Percentiles rank a stretch among this genome's conserved stretches.
phyloP scores from a whole-genome alignment of 768 basidiomycete genomes.

The Boletus bicolor region DNA sequence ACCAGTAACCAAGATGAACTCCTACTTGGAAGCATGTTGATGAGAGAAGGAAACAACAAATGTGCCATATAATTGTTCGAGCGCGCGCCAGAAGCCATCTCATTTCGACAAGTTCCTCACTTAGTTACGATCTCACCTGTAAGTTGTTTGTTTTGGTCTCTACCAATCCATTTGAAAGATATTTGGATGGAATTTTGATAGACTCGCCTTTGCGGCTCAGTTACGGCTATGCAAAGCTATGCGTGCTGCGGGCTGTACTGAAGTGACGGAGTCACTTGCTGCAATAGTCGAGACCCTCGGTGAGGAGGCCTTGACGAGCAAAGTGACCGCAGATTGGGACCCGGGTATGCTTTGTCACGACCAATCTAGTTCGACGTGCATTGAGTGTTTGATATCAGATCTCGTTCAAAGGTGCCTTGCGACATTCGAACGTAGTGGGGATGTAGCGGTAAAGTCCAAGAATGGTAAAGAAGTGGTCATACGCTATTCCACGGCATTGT shows the following conservation, averaged over 20 bases:
- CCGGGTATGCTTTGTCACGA: background rate
- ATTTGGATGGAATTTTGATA: slow-evolving; percentile 7
- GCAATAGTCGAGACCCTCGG: background rate
- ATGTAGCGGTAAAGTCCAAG: background rate
- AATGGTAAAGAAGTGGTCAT: background rate
- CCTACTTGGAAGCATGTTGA: background rate
- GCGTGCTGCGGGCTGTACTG: background rate
- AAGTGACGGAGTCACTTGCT: background rate
- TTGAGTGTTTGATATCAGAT: background rate
- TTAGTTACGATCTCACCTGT: background rate
- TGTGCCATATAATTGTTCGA: background rate
- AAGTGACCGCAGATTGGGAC: background rate
- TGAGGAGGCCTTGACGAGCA: background rate
- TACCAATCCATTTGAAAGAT: background rate
- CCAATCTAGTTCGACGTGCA: background rate
- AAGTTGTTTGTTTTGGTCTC: background rate
- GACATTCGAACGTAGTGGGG: background rate
- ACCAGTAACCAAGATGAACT: background rate
- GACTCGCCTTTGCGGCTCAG: background rate
- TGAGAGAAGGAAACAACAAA: background rate
- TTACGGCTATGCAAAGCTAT: background rate
- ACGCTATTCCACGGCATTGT: slow-evolving; percentile 8
- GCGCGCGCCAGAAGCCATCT: background rate
- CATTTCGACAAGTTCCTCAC: background rate
- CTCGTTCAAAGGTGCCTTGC: background rate